A percentile compares a stretch with the other conserved stretches of the same genome.
These are phyloP conservation scores for Didymella pomorum DNA, from an alignment of 2,329 filamentous ascomycete genomes.

Conservation along the genomic window DNA sequence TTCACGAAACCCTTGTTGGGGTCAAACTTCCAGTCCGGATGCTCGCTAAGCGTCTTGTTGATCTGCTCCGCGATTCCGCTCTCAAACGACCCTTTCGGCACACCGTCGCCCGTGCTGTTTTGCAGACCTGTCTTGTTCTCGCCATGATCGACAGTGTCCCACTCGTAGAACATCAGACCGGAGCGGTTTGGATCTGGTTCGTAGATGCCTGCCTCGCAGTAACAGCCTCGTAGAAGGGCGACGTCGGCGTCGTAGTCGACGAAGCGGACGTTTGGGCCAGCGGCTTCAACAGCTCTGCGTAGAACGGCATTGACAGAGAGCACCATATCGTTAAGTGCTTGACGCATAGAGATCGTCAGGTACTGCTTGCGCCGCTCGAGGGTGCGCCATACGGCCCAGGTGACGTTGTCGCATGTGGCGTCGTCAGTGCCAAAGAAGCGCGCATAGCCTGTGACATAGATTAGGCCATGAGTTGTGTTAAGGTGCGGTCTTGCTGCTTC, in stretches of 20 bases:
- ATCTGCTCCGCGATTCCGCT: conserved; percentile 34
- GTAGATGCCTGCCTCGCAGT: conserved; percentile 37
- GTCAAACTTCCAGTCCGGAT: conserved; percentile 41
- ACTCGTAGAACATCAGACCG: conserved; percentile 43
- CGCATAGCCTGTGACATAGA: conserved; percentile 44
- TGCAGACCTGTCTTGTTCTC: conserved; percentile 33
- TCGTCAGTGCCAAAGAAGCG: conserved; percentile 42
- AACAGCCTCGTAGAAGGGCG: conserved; percentile 29
- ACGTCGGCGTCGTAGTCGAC: conserved; percentile 37
- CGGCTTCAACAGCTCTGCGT: conserved; percentile 22
- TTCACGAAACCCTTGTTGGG: conserved; percentile 36
- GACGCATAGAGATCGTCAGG: conserved; percentile 35
- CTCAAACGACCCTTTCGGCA: conserved; percentile 38
- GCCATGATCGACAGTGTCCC: conserved; percentile 39
- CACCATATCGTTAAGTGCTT: conserved; percentile 40
- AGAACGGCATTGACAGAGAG: conserved; percentile 36
- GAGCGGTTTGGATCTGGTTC: conserved; percentile 40
- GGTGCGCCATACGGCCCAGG: conserved; percentile 41
- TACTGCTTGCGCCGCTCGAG: conserved; percentile 36
- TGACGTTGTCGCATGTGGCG: conserved; percentile 37
- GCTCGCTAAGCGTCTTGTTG: conserved; percentile 34
- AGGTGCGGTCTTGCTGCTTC: conserved; percentile 33
- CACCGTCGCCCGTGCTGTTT: conserved; percentile 32
- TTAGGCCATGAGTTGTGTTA: conserved; percentile 31
- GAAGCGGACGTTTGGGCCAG: conserved; percentile 32